phyloP scores from a whole-genome alignment of 2,329 filamentous ascomycete species.

The Chalaropsis thielavioides region DNA sequence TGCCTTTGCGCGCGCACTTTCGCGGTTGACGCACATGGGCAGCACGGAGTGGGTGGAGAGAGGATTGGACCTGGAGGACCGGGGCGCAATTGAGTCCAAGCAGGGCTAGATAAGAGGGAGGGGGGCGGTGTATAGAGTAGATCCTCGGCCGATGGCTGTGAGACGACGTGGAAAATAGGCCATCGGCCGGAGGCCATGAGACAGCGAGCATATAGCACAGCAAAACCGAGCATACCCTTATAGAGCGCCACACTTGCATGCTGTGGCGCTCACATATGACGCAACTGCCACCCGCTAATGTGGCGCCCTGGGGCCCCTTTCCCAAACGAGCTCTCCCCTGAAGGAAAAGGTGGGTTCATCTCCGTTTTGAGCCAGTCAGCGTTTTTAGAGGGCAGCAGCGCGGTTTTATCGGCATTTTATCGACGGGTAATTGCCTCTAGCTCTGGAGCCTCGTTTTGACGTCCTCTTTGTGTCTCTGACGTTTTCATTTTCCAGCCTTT shows the following conservation, averaged over 20 bases:
- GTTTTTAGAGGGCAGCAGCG: not conserved
- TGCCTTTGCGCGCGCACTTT: constrained; percentile 81
- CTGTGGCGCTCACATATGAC: not conserved
- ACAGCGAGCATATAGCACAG: not conserved
- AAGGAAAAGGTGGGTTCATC: not conserved
- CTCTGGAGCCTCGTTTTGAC: constrained; percentile 1
- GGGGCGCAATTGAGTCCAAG: constrained; percentile 50
- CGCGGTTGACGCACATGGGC: constrained; percentile 79
- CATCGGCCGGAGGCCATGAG: not conserved
- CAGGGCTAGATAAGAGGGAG: constrained; percentile 38
- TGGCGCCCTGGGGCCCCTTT: not conserved
- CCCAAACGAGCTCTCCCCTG: not conserved
- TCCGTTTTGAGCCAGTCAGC: not conserved
- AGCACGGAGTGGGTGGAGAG: constrained; percentile 89
- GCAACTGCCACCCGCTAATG: not conserved
- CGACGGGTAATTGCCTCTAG: not conserved
- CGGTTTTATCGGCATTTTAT: not conserved
- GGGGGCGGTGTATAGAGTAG: not conserved
- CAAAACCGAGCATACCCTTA: not conserved
- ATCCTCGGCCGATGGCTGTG: not conserved
- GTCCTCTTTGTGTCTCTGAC: not conserved
- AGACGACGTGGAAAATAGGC: no score
- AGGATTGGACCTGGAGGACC: constrained; percentile 50
- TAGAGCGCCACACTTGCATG: not conserved
- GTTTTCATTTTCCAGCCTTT: constrained; percentile 4